Evolutionary conservation across 345 rosid genomes (phyloP), one percentile per base, ranked within the genome.

Genomic region (Gossypium bickii): DNA sequence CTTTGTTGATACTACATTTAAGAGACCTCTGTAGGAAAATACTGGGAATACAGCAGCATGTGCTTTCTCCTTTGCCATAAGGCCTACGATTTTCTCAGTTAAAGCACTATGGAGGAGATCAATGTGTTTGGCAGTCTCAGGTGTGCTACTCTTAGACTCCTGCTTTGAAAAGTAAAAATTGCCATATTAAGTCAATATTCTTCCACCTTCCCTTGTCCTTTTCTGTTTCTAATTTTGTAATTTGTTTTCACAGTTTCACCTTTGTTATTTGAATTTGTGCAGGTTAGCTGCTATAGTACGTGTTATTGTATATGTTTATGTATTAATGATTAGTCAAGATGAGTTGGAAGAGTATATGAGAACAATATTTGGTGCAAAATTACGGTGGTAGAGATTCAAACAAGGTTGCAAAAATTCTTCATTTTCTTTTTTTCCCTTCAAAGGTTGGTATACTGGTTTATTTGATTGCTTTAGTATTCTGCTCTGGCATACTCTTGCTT

Each of bases 381-480:
- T 16, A 17, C 16, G 11, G 34, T 58, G 63, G 16, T 58, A 22
- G 63, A 58, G 63, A 24, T 58, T 29, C 63, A 22, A 58, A 58
- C 34, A 58, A 58, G 63, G 38, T 58, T 58, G 58, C 24, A 10
- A 29, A 58, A 20, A 20, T 57, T 57, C 61, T 71, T 27, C 7
- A 41, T 49, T 34, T 29, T 20, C 29, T 20, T 58, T 4, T 53
- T 34, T 18, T 15, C 73, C 38, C 9, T 71, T 45, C 12, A 8
- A 79, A 79, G 88, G 85, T 83, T 72, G 58, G 77, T 75, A 29
- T 45, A 12, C 56, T 48, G 7, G 20, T 71, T 64, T 71, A 56
- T 17, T 61, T 74, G 48, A n/a, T 47, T 11, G 25, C 56, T 52
- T 38, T 53, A 8, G 3, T 12, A 43, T 52, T 22, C 9, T 53